Conservation (phyloP, 257 asterid genomes). For the Rubia yunnanensis region DNA sequence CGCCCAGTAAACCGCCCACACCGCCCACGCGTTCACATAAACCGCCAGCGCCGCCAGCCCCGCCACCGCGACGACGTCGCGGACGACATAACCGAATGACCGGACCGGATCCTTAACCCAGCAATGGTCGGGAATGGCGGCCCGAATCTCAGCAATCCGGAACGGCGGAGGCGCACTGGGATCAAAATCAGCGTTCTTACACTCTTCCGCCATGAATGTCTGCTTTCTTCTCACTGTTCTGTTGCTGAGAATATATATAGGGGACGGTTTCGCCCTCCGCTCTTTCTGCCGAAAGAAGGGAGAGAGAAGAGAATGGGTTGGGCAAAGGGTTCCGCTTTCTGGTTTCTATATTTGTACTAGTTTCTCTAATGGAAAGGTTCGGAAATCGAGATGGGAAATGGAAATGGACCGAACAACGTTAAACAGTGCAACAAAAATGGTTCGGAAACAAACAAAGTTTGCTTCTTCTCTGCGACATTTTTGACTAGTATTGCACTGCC, state of each 20-base stretch:
- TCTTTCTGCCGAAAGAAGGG: slow-evolving; percentile 13
- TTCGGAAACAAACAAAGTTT: background rate
- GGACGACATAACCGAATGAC: slow-evolving; percentile 30
- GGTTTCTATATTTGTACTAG: background rate
- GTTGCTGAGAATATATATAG: background rate
- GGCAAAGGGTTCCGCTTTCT: background rate
- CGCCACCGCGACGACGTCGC: slow-evolving; percentile 22
- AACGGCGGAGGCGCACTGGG: slow-evolving; percentile 34
- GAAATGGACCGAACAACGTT: background rate
- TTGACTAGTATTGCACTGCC: background rate
- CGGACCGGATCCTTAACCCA: slow-evolving; percentile 32
- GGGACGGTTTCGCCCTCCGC: background rate
- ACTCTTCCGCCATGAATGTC: background rate
- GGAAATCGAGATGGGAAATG: background rate
- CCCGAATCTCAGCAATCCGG: slow-evolving; percentile 29
- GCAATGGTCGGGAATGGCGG: slow-evolving; percentile 40
- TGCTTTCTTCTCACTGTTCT: too few species aligned
- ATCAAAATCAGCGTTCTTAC: slow-evolving; percentile 18
- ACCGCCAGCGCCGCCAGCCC: slow-evolving; percentile 21
- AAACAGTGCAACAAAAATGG: background rate
- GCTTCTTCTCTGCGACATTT: background rate
- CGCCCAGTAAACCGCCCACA: slow-evolving; percentile 36
- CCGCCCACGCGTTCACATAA: slow-evolving; percentile 18
- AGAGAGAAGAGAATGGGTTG: background rate
- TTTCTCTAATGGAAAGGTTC: too few species aligned